Base-by-base conservation (phyloP, 768 basidiomycete species). In the Lentinula edodes region DNA sequence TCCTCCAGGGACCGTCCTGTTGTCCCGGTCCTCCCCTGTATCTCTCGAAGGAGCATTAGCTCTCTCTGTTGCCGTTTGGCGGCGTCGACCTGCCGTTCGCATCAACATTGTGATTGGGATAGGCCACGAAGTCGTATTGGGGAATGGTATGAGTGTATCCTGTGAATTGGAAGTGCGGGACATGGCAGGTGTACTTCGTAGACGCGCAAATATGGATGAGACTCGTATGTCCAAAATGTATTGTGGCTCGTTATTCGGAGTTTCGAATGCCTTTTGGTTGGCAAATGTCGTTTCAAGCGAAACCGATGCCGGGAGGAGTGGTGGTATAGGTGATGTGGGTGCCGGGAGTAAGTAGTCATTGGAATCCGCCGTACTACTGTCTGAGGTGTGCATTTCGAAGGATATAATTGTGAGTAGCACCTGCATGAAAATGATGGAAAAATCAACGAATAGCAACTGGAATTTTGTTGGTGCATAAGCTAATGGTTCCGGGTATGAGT, bases 141-240 rank as follows among this genome's bases (percentile, higher is more conserved):
- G 87, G 38, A 87, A 72, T 9, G 87, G 85, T 52, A 88, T 77
- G 9, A 77, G 61, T 36, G 74, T 63, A 51, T 75, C 70, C 15
- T 74, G 58, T 45, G 67, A 64, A 28, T 65, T 67, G 23, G 74
- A 57, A 42, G 12, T 39, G 38, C 67, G 66, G 20, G 70, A 62
- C 39, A 75, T 72, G 3, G 80, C 79, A 9, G 79, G 73, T 10
- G 90, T 84, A 61, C 78, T 75, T 61, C 84, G 80, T 58, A 92
- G 69, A 43, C 83, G 87, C 52, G 76, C 73, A 38, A 89, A 65
- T 63, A 92, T 71, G 45, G 81, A 71, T 6, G 74, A 67, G 36
- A 89, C 66, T 18, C 78, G 86, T 57, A 92, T 76, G 72, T 92
- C 88, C 63, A 93, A 68, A 67, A 90, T 78, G 65, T 85, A 81